Percentiles rank a stretch among this genome's conserved stretches.
These are phyloP conservation scores for Leptosphaerulina australis DNA, from an alignment of 2,329 filamentous ascomycete species.

Conservation along the genomic window DNA sequence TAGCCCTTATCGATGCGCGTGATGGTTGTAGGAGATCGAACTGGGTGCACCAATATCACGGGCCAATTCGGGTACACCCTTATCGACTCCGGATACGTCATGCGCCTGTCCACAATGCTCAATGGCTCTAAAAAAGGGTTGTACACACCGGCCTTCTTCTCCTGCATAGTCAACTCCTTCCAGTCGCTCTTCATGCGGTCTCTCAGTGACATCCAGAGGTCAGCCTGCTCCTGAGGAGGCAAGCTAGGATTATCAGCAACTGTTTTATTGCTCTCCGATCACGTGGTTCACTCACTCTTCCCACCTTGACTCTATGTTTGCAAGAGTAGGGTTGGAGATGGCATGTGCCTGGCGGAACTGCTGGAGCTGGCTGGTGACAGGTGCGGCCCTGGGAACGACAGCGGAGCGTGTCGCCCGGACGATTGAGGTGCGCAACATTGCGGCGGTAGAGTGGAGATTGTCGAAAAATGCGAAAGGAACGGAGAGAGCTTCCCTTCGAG, in stretches of 20 bases:
- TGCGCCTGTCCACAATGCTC: constrained; percentile 25
- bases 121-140: constrained; percentile 19
- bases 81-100: constrained; percentile 39
- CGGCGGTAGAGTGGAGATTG: constrained; percentile 48
- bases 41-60: constrained; percentile 22
- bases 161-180: constrained; percentile 90
- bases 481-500: constrained; percentile 44
- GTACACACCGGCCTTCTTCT: constrained; percentile 98
- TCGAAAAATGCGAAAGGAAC: constrained; percentile 41
- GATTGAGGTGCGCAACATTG: constrained; percentile 51
- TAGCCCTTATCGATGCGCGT: constrained; percentile 17
- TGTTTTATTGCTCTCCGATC: background rate
- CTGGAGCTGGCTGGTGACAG: constrained; percentile 54
- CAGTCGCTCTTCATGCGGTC: constrained; percentile 99
- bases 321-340: constrained; percentile 96
- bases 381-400: constrained; percentile 41
- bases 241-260: constrained; percentile 8
- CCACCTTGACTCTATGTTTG: constrained; percentile 99
- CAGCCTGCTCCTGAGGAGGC: constrained; percentile 98
- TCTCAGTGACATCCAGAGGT: constrained; percentile 97
- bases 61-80: constrained; percentile 28
- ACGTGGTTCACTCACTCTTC: constrained; percentile 67
- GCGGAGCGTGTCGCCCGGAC: constrained; percentile 47
- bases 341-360: constrained; percentile 76
- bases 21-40: constrained; percentile 14